These are phyloP conservation scores for Clonostachys byssicola DNA, from an alignment of 2,329 filamentous ascomycete species.

Conservation along the genomic window DNA sequence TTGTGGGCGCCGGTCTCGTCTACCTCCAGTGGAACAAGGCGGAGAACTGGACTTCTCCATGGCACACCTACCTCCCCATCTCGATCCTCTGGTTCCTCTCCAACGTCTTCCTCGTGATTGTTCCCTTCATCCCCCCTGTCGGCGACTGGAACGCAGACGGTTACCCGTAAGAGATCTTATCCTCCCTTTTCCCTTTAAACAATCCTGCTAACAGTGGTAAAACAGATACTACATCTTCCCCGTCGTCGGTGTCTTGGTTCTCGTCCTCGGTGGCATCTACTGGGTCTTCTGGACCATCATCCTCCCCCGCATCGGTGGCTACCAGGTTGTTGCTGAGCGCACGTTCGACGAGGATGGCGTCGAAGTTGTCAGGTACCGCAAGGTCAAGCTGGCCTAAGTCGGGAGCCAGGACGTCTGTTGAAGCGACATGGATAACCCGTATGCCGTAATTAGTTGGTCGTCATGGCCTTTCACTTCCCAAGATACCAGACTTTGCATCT, in stretches of 20 bases:
- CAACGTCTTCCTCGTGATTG: constrained; percentile 47
- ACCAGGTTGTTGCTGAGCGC: constrained; percentile 40
- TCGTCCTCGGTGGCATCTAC: constrained; percentile 45
- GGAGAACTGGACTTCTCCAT: constrained; percentile 49
- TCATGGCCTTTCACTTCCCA: too few relatives aligned
- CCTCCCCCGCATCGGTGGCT: constrained; percentile 42
- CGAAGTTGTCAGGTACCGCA: constrained; percentile 35
- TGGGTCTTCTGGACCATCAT: constrained; percentile 49
- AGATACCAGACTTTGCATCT: too few relatives aligned
- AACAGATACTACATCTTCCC: constrained; percentile 47
- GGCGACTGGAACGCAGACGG: constrained; percentile 39
- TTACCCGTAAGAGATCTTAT: constrained; percentile 26
- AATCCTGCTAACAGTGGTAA: too few relatives aligned
- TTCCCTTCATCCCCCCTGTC: constrained; percentile 51
- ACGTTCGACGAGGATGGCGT: constrained; percentile 28
- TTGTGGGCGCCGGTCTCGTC: constrained; percentile 44
- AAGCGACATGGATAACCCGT: too few relatives aligned
- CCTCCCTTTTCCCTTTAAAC: too few relatives aligned
- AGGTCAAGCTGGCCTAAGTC: constrained; percentile 11
- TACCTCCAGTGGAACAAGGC: constrained; percentile 44
- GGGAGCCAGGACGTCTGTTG: too few relatives aligned
- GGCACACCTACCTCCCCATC: constrained; percentile 44
- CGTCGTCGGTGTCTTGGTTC: constrained; percentile 45
- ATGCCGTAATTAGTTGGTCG: too few relatives aligned
- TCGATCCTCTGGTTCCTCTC: constrained; percentile 41